Conservation (phyloP, 2,329 filamentous ascomycete species). For the Neocucurbitaria cava region DNA sequence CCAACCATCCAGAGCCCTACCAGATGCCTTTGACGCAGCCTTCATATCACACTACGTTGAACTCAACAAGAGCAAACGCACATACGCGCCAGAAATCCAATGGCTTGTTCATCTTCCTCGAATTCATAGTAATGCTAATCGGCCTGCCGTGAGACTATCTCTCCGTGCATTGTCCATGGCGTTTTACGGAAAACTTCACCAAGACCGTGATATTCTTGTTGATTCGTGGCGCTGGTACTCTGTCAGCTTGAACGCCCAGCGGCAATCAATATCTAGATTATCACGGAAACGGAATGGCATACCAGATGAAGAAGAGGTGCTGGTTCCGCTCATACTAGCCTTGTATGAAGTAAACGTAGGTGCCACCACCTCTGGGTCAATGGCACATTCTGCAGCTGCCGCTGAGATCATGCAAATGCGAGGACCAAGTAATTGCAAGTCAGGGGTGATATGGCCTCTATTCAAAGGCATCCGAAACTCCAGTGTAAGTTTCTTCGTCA, state of each 20-base stretch:
- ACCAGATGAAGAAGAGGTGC: slow-evolving; percentile 37
- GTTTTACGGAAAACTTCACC: slow-evolving; percentile 39
- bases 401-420: slow-evolving; percentile 41
- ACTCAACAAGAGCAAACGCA: slow-evolving; percentile 26
- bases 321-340: slow-evolving; percentile 38
- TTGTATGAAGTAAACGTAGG: slow-evolving; percentile 42
- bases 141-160: slow-evolving; percentile 35
- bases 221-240: slow-evolving; percentile 45
- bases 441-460: slow-evolving; percentile 28
- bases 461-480: slow-evolving; percentile 40
- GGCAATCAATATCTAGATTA: slow-evolving; percentile 30
- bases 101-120: background rate
- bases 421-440: slow-evolving; percentile 35
- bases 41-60: slow-evolving; percentile 43
- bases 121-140: slow-evolving; percentile 24
- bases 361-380: slow-evolving; percentile 34
- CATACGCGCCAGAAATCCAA: slow-evolving; percentile 20
- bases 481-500: slow-evolving; percentile 26
- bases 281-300: slow-evolving; percentile 18
- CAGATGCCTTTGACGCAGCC: slow-evolving; percentile 34
- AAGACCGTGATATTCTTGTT: slow-evolving; percentile 35
- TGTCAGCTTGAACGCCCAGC: slow-evolving; percentile 33
- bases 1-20: slow-evolving; percentile 32
- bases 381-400: slow-evolving; percentile 38
- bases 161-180: slow-evolving; percentile 44